A percentile compares a stretch with the other conserved stretches of the same genome.
Conservation (phyloP, 768 basidiomycete species). For the Panaeolus cyanescens region DNA sequence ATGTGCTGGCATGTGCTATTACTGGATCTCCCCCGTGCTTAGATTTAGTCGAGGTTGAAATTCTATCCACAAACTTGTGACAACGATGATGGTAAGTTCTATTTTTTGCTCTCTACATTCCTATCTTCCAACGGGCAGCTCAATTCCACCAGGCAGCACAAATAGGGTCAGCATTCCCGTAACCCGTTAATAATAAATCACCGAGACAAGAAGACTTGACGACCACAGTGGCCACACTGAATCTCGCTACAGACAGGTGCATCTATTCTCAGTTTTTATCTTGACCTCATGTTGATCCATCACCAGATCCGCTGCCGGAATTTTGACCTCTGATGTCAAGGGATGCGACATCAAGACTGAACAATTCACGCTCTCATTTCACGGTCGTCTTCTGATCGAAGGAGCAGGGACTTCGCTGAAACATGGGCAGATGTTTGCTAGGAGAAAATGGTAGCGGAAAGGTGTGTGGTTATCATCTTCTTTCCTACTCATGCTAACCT, state of each 20-base stretch:
- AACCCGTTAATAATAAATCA: conserved; percentile 73
- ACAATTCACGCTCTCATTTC: conserved; percentile 93
- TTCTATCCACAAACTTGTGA: too few relatives aligned
- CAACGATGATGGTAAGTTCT: too few relatives aligned
- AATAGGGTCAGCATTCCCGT: conserved; percentile 76
- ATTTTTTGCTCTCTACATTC: too few relatives aligned
- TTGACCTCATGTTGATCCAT: not conserved
- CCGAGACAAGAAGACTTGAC: conserved; percentile 81
- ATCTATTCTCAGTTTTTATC: conserved; percentile 18
- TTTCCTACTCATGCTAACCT: conserved; percentile 5
- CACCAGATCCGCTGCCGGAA: conserved; percentile 83
- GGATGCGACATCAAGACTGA: conserved; percentile 98
- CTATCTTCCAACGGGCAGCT: conserved; percentile 48
- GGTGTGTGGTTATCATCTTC: conserved; percentile 43
- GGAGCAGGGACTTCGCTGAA: conserved; percentile 76
- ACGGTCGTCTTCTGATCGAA: conserved; percentile 64
- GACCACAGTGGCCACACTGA: conserved; percentile 89
- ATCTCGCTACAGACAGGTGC: conserved; percentile 87
- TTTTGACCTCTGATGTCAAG: conserved; percentile 90
- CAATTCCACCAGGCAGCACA: conserved; percentile 65
- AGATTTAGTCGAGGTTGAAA: too few relatives aligned
- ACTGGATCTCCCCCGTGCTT: too few relatives aligned
- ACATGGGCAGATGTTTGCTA: conserved; percentile 84
- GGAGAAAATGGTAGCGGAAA: conserved; percentile 99
- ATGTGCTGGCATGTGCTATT: too few relatives aligned